Conservation (phyloP, 2,329 filamentous ascomycete species). For the Zasmidium angulare region DNA sequence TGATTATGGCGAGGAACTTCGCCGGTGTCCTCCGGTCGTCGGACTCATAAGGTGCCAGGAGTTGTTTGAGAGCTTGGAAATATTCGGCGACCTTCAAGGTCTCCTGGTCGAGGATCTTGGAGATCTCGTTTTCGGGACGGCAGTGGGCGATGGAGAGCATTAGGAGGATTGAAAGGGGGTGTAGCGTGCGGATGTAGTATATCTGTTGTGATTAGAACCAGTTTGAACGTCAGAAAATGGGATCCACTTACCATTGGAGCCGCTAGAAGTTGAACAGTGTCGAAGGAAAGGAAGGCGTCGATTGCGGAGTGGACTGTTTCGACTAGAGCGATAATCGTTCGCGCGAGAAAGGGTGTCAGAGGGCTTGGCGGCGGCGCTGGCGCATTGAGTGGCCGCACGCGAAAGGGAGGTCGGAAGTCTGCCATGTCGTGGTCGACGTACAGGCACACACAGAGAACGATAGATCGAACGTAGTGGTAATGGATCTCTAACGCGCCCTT, state of each 20-base stretch:
- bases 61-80: conserved; percentile 4
- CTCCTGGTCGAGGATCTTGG: conserved; percentile 9
- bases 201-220: not conserved
- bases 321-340: conserved; percentile 3
- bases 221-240: not conserved
- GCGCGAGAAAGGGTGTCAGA: conserved; percentile 9
- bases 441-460: conserved; percentile 6
- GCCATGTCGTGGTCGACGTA: conserved; percentile 11
- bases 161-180: conserved; percentile 6
- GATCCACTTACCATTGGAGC: conserved; percentile 6
- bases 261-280: not conserved
- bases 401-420: conserved; percentile 10
- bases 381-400: conserved; percentile 5
- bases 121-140: conserved; percentile 5
- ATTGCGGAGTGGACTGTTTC: conserved; percentile 5
- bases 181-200: conserved; percentile 10
- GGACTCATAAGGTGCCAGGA: not conserved
- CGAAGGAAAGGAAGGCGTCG: conserved; percentile 8
- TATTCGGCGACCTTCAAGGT: conserved; percentile 3
- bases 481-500: conserved; percentile 9
- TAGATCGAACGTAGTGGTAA: conserved; percentile 7
- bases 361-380: not conserved
- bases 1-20: conserved; percentile 4
- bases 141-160: conserved; percentile 9
- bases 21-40: conserved; percentile 1